A percentile compares a stretch with the other conserved stretches of the same genome.
phyloP scores from a whole-genome alignment of 352 stramenopile genomes.

The Blastocystis sp. region DNA sequence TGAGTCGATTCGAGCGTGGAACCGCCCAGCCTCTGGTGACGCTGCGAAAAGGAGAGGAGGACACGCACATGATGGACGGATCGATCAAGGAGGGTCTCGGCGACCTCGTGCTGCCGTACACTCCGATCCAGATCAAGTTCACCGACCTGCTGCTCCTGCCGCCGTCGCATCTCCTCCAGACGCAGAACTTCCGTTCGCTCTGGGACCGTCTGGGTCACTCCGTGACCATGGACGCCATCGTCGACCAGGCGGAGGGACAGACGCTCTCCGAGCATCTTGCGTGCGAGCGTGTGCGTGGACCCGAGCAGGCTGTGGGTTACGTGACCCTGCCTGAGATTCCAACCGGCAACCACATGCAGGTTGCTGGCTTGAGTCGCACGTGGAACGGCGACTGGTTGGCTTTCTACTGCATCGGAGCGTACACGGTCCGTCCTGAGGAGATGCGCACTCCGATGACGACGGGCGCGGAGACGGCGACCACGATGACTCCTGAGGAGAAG shows the following conservation, averaged over 20 bases:
- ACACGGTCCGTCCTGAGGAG: neutral
- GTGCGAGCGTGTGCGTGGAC: slow-evolving; percentile 25
- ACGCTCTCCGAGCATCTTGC: slow-evolving; percentile 21
- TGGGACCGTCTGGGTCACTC: slow-evolving; percentile 43
- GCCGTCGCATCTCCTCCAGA: slow-evolving; percentile 19
- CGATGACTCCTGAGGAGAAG: neutral
- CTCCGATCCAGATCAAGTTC: slow-evolving; percentile 57
- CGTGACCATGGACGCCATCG: neutral
- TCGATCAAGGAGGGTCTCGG: slow-evolving; percentile 39
- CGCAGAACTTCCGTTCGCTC: slow-evolving; percentile 38
- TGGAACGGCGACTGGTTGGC: slow-evolving; percentile 55
- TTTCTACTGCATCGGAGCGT: slow-evolving; percentile 51
- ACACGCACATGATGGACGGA: neutral
- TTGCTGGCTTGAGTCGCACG: slow-evolving; percentile 16
- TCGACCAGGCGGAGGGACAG: neutral
- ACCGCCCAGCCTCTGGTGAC: slow-evolving; percentile 53
- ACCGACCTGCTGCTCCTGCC: slow-evolving; percentile 44
- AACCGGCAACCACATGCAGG: slow-evolving; percentile 30
- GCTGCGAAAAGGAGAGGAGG: slow-evolving; percentile 30
- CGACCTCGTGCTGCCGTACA: slow-evolving; percentile 55
- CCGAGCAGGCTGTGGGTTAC: slow-evolving; percentile 31
- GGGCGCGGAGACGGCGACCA: neutral
- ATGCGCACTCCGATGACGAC: neutral
- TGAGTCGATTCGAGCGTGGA: slow-evolving; percentile 54
- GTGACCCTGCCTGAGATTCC: slow-evolving; percentile 46